Base-by-base conservation (phyloP, 495 filamentous ascomycete species). In the Xylaria cubensis region DNA sequence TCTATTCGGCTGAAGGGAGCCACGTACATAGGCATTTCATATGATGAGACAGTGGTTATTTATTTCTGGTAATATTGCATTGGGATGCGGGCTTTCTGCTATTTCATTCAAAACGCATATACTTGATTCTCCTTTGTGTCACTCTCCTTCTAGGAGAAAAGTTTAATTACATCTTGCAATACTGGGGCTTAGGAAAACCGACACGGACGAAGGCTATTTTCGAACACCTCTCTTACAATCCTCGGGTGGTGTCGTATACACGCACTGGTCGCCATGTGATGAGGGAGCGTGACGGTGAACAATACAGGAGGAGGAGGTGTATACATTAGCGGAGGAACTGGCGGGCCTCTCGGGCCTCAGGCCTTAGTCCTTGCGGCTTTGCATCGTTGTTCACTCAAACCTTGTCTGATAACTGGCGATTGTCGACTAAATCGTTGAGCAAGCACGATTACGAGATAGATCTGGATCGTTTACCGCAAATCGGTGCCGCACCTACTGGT, bases 1-100 rank as follows among this genome's bases (percentile, higher is more conserved):
- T 76, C 70, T 77, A 75, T 75, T 78, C 74, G 71, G 74, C 70
- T 42, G 72, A 72, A 67, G 46, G 73, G 74, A 74, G 67, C 61
- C 34, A 78, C 74, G 78, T 78, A 80, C 78, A 80, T 80, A 78
- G 75, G 76, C 76, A 80, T 80, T 74, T 75, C 64, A 74, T 78
- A 76, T 74, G 74, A 74, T 72, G 76, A 69, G 74, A 74, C 74
- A 69, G 76, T 79, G 78, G 61, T 73, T 77, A 75, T 77, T 76
- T 71, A 78, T 79, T 74, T 80, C 78, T 77, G 80, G 79, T 80
- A 80, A 82, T 80, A 80, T 77, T 80, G 80, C 80, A 82, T 80
- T 80, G 78, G 79, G 74, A 77, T 76, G 77, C 77, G 77, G 75
- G 73, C 71, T 74, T 71, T 74, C 65, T 76, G 63, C 70, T 73